phyloP scores from a whole-genome alignment of 1,139 yeast species.

The Yamadazyma diddensiae region DNA sequence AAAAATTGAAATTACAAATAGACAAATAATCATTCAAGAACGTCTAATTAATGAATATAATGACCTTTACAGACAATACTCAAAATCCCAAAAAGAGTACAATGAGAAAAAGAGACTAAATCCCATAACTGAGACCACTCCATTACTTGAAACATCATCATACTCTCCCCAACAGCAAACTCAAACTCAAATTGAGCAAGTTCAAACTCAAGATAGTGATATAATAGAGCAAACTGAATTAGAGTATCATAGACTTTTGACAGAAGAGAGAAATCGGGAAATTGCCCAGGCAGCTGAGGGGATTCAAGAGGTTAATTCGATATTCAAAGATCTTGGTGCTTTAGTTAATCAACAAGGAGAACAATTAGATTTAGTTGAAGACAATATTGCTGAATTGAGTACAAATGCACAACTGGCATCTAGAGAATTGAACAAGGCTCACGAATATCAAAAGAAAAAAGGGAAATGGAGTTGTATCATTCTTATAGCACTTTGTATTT shows the following conservation, averaged over 20 bases:
- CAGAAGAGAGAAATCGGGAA: conserved; percentile 72
- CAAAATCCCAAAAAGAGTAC: conserved; percentile 25
- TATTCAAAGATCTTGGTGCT: conserved; percentile 75
- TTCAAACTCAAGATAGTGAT: conserved; percentile 37
- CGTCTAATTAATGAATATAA: conserved; percentile 35
- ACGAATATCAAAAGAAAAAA: conserved; percentile 65
- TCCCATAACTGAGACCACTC: conserved; percentile 24
- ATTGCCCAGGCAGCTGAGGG: conserved; percentile 73
- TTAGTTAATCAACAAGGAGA: conserved; percentile 82
- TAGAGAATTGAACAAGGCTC: conserved; percentile 67
- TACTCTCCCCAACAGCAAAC: neutral
- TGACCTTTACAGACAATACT: conserved; percentile 37
- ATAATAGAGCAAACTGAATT: conserved; percentile 56
- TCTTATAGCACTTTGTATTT: conserved; percentile 43
- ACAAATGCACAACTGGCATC: conserved; percentile 69
- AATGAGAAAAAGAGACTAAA: conserved; percentile 29
- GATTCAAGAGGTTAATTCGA: conserved; percentile 77
- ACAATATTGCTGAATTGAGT: conserved; percentile 65
- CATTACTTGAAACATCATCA: conserved; percentile 18
- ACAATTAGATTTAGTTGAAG: conserved; percentile 79
- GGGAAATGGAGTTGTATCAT: conserved; percentile 74
- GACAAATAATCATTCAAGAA: conserved; percentile 41
- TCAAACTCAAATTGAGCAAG: conserved; percentile 12
- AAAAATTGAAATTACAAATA: conserved; percentile 26
- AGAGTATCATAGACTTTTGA: conserved; percentile 67